Evolutionary conservation across 2,329 filamentous ascomycete genomes (phyloP).

Genomic region (Coniochaeta ligniaria): DNA sequence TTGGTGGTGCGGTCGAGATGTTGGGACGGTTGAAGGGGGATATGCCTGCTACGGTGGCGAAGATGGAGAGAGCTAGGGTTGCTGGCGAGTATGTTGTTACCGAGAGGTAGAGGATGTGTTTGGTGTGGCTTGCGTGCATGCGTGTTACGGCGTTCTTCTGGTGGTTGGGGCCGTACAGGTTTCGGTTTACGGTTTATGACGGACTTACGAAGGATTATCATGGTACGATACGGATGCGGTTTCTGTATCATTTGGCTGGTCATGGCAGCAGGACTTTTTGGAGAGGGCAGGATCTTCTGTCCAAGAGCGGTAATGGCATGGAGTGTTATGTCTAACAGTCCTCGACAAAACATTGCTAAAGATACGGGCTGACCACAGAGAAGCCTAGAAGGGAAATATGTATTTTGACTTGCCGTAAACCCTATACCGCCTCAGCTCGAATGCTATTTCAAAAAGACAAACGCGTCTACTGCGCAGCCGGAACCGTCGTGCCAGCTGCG

Average conservation of each 20-base stretch:
- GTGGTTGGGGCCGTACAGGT: neutral
- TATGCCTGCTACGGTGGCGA: constrained; percentile 55
- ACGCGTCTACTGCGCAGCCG: constrained; percentile 2
- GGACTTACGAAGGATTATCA: neutral
- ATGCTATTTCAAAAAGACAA: neutral
- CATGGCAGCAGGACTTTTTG: neutral
- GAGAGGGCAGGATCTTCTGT: neutral
- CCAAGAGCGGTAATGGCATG: neutral
- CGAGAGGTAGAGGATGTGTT: constrained; percentile 21
- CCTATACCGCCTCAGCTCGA: neutral
- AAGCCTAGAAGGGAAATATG: neutral
- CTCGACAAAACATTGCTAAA: neutral
- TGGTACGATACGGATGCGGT: neutral
- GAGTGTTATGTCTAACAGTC: neutral
- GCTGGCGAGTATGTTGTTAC: constrained; percentile 51
- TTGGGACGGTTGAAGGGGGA: constrained; percentile 48
- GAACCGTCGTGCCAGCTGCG: constrained; percentile 11
- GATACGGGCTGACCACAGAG: neutral
- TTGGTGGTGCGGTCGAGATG: constrained; percentile 39
- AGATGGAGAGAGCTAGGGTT: constrained; percentile 56
- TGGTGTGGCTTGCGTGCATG: constrained; percentile 2
- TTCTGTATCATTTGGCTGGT: neutral
- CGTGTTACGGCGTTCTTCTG: neutral
- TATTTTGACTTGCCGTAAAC: neutral
- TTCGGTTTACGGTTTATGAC: neutral